Evolutionary conservation across 2,329 filamentous ascomycete species (phyloP), one percentile per base, ranked within the genome.

Genomic region (Rhynchosporium secalis): DNA sequence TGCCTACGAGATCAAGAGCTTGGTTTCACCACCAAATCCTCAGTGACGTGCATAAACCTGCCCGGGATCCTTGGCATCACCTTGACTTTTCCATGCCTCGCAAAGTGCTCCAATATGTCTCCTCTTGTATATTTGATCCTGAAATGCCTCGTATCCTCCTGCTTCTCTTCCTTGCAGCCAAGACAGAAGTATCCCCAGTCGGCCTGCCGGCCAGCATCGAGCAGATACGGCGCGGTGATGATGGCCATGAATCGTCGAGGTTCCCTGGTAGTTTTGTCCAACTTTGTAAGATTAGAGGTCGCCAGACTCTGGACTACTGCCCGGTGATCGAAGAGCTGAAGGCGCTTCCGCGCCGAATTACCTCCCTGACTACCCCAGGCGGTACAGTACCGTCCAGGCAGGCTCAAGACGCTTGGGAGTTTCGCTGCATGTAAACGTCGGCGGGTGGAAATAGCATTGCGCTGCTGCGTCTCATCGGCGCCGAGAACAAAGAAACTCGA

Each of bases 171-270:
- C 7, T 47, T 10, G 45, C 7, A 47, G 8, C 45, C 45, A 8
- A 47, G 20, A 26, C 45, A 47, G 45, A 47, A 47, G 45, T 47
- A 47, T 29, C 45, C 45, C 45, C 45, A 47, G 45, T 47, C 45
- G 26, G 26, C 45, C 26, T 47, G 45, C 45, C 20, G 6, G 45
- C 45, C 20, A 28, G 45, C 20, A 26, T 47, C 20, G 45, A 47
- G 26, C 26, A 47, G 20, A 29, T 47, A 20, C 45, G 2, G 45
- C 9, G 45, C 45, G 8, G 45, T 47, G 26, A 47, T 47, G 45
- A 47, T 47, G 10, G 45, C 45, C 45, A 47, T 47, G 28, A 47
- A 47, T 9, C 20, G 45, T 28, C 9, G n/a, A 20, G 45, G 45
- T 10, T 47, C 26, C n/a, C 45, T 47, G 20, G 20, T 47, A 29